Conservation (phyloP, 495 filamentous ascomycete genomes). For the Podospora bellae-mahoneyi region DNA sequence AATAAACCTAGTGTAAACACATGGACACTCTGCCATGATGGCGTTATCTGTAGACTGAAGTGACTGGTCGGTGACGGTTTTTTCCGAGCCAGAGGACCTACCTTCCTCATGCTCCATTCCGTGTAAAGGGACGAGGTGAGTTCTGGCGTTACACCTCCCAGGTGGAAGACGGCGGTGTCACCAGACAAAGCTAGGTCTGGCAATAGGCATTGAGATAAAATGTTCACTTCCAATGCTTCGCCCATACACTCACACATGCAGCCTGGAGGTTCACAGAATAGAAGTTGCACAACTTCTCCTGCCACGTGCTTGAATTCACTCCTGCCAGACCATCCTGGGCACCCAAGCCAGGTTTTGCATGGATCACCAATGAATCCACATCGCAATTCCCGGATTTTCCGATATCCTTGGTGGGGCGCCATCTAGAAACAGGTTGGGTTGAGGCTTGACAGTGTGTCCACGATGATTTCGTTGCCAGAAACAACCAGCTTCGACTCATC, state of each 20-base stretch:
- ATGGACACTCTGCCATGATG: no score
- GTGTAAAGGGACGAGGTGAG: no score
- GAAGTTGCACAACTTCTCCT: neutral
- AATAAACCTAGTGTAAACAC: no score
- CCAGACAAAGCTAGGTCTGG: no score
- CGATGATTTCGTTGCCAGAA: neutral
- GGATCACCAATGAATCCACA: slow-evolving; percentile 6
- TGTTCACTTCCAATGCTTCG: neutral
- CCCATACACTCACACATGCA: neutral
- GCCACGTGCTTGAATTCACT: neutral
- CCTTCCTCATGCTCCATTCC: no score
- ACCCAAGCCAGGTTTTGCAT: neutral
- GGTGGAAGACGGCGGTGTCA: no score
- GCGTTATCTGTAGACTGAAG: no score
- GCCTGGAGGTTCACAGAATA: neutral
- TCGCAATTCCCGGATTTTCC: slow-evolving; percentile 16
- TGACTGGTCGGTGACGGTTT: no score
- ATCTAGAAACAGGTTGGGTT: slow-evolving; percentile 6
- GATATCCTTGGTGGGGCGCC: slow-evolving; percentile 16
- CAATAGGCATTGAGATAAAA: neutral
- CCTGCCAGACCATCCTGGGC: neutral
- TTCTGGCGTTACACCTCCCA: no score
- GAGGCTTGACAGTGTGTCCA: neutral
- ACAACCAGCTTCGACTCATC: neutral
- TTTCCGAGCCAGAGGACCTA: no score